Base-by-base conservation (phyloP, 2,329 filamentous ascomycete species). In the Raffaelea deltoideospora region DNA sequence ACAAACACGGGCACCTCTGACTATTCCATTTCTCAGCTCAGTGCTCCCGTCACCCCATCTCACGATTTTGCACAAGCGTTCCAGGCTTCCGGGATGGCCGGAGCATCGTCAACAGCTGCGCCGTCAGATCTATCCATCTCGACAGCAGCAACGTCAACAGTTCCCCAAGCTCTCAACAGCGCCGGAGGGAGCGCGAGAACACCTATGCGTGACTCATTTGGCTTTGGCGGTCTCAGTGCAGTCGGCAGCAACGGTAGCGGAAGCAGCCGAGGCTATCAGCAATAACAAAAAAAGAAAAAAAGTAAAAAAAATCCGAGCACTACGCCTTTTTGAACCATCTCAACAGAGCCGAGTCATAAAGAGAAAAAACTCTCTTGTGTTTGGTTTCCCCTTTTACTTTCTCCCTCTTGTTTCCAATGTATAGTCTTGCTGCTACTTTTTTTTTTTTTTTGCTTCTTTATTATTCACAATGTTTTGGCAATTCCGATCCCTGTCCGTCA, bases 1-100 rank as follows among this genome's bases (percentile, higher is more conserved):
- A 26, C 23, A 26, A 26, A 8, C 8, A 26, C 11, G 5, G 18
- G 10, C 52, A 15, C 18, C 11, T 18, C 35, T 17, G 65, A 71
- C 37, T 71, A 69, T 48, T 60, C 61, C 11, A 63, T 68, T 47
- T 59, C 67, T 3, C 68, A 72, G 47, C 58, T 72, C 55, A 69
- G 63, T 46, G 65, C 68, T 3, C 67, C 67, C 1, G 68, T 71
- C 39, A 61, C 62, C 3, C 61, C 67, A 4, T 55, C 68, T 0
- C 61, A 61, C 36, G 69, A 73, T 37, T 72, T 72, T 44, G 57
- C 59, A 3, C 61, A 64, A 39, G 60, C 63, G 5, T 58, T 67
- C 40, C 60, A 65, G 28, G 58, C 57, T 7, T n/a, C n/a, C n/a
- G 59, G 50, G 47, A 53, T 64, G 49, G 45, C 50, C 4, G 52